Conservation (phyloP, 2,329 filamentous ascomycete genomes). For the Arthrobotrys musiformis region DNA sequence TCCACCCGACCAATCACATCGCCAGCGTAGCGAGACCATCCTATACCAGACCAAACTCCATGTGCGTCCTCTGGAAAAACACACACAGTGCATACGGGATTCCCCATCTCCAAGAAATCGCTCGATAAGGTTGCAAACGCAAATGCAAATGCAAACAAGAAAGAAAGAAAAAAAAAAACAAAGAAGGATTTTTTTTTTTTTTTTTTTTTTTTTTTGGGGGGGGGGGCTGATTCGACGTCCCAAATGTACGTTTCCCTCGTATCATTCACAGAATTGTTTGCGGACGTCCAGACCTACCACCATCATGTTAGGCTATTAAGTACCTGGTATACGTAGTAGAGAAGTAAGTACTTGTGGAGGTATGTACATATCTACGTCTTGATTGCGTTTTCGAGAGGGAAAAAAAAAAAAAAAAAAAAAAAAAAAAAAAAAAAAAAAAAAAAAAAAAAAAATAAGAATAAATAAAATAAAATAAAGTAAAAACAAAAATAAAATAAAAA, state of each 20-base stretch:
- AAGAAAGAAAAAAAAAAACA: too few species aligned
- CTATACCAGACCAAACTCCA: too few species aligned
- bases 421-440: not conserved
- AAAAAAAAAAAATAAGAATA: not conserved
- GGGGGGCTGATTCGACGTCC: constrained; percentile 47
- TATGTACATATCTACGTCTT: too few species aligned
- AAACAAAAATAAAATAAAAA: constrained; percentile 15
- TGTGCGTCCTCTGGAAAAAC: not conserved
- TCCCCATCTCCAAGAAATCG: constrained; percentile 47
- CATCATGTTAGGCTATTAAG: too few species aligned
- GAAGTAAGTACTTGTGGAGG: too few species aligned
- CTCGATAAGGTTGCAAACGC: constrained; percentile 47
- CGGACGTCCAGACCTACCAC: not conserved
- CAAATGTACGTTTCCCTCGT: constrained; percentile 37
- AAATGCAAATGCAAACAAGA: not conserved
- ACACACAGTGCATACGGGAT: constrained; percentile 37
- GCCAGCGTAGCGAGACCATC: constrained; percentile 41
- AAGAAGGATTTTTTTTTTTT: not conserved
- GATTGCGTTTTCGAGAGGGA: too few species aligned
- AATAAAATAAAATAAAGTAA: not conserved
- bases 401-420: constrained; percentile 7
- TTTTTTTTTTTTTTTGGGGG: too few species aligned
- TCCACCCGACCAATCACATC: constrained; percentile 25
- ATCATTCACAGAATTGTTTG: too few species aligned
- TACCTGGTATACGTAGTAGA: too few species aligned